A percentile compares a stretch with the other conserved stretches of the same genome.
These are phyloP conservation scores for Rugiboletus extremiorientalis DNA, from an alignment of 1,284 basidiomycete species.

Conservation along the genomic window DNA sequence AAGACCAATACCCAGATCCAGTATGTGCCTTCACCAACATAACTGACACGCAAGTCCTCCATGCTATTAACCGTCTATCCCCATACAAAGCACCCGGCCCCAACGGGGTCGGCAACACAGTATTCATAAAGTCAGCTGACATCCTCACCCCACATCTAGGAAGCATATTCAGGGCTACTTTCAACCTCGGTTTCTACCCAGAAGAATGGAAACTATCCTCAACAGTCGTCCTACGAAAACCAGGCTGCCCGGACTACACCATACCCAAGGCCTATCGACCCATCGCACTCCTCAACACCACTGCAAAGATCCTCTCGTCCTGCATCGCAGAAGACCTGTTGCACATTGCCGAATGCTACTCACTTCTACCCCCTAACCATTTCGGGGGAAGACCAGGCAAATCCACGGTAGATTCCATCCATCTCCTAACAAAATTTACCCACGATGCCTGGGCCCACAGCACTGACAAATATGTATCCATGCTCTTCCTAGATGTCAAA, in stretches of 20 bases:
- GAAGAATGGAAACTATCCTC: not conserved
- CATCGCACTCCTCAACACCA: not conserved
- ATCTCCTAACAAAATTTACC: too few species aligned
- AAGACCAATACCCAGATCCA: too few species aligned
- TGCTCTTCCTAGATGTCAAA: too few species aligned
- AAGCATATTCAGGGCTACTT: not conserved
- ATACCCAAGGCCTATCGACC: not conserved
- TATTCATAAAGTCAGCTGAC: not conserved
- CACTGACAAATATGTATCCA: too few species aligned
- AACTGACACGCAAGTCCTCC: too few species aligned
- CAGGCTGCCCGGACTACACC: not conserved
- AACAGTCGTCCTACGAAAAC: not conserved
- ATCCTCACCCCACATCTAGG: not conserved
- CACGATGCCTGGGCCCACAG: too few species aligned
- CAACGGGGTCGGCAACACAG: not conserved
- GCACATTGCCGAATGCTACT: not conserved
- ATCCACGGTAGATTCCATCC: not conserved
- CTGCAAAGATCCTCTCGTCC: not conserved
- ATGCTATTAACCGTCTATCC: not conserved
- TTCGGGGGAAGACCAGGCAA: not conserved
- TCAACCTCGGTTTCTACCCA: not conserved
- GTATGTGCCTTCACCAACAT: too few species aligned
- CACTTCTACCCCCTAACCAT: not conserved
- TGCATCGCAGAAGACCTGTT: not conserved
- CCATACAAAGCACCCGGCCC: not conserved